These are phyloP conservation scores for Boletus reticuloceps DNA, from an alignment of 768 basidiomycete genomes.

Conservation along the genomic window DNA sequence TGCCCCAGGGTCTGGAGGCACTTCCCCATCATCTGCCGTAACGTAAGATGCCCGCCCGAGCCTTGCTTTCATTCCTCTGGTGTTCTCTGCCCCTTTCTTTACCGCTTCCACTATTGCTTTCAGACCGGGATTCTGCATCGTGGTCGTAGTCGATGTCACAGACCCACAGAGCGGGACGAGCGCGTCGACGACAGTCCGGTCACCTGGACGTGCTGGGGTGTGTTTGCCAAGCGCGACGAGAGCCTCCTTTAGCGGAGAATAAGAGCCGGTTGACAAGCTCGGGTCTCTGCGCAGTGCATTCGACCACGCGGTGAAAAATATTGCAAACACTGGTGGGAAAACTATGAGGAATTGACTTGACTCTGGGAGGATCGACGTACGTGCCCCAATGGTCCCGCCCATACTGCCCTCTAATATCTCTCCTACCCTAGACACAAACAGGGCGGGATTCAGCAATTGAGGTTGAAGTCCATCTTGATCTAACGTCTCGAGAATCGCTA, in stretches of 20 bases:
- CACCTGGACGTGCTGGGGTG: conserved; percentile 52
- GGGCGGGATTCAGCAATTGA: no score
- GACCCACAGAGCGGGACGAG: conserved; percentile 44
- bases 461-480: no score
- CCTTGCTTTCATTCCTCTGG: conserved; percentile 1
- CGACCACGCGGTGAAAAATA: conserved; percentile 42
- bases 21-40: conserved; percentile 20
- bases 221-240: conserved; percentile 35
- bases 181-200: conserved; percentile 58
- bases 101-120: conserved; percentile 32
- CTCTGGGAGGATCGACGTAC: conserved; percentile 33
- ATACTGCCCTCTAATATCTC: no score
- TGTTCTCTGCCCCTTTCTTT: conserved; percentile 41
- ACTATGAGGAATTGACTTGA: conserved; percentile 20
- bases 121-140: not conserved
- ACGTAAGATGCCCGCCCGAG: conserved; percentile 54
- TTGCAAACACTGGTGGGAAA: conserved; percentile 10
- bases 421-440: no score
- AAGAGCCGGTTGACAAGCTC: not conserved
- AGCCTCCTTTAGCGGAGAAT: conserved; percentile 25
- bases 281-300: conserved; percentile 5
- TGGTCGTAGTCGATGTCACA: not conserved
- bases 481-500: no score
- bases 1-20: conserved; percentile 55
- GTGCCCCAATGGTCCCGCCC: conserved; percentile 50